These are phyloP conservation scores for Heliosperma pusillum DNA, from an alignment of 148 eudicot species.

Conservation along the genomic window DNA sequence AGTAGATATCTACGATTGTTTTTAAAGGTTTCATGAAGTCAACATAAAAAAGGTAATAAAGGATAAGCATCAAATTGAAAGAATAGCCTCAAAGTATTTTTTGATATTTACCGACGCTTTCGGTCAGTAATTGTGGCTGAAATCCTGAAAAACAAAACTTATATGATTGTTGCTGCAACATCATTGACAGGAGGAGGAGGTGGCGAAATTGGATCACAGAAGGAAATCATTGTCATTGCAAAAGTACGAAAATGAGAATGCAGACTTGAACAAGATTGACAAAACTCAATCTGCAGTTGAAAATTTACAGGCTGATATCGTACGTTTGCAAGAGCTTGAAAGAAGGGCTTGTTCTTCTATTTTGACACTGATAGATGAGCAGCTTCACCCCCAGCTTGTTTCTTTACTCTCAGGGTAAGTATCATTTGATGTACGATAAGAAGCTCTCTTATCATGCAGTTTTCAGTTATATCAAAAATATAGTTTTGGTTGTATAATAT, in stretches of 20 bases:
- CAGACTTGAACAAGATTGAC: conserved; percentile 55
- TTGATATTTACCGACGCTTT: not conserved
- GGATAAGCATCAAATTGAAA: not conserved
- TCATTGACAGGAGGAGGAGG: conserved; percentile 57
- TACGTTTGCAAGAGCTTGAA: conserved; percentile 49
- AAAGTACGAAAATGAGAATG: conserved; percentile 49
- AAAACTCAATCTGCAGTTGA: conserved; percentile 46
- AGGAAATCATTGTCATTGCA: conserved; percentile 47
- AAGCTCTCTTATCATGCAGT: not conserved
- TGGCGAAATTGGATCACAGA: conserved; percentile 49
- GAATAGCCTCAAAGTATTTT: not conserved
- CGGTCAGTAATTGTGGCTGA: not conserved
- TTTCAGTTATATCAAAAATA: not conserved
- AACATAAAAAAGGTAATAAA: too few relatives aligned
- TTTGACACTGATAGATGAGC: conserved; percentile 39
- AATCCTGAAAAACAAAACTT: not conserved
- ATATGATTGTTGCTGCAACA: conserved; percentile 5
- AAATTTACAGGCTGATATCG: conserved; percentile 52
- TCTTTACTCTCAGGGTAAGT: conserved; percentile 62
- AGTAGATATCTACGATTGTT: too few relatives aligned
- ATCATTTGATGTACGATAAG: not conserved
- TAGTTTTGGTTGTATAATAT: too few relatives aligned
- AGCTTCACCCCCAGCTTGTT: conserved; percentile 75
- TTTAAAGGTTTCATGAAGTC: too few relatives aligned
- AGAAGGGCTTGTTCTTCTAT: conserved; percentile 41